These are phyloP conservation scores for Friedmanniomyces simplex DNA, from an alignment of 495 filamentous ascomycete genomes.

Conservation along the genomic window DNA sequence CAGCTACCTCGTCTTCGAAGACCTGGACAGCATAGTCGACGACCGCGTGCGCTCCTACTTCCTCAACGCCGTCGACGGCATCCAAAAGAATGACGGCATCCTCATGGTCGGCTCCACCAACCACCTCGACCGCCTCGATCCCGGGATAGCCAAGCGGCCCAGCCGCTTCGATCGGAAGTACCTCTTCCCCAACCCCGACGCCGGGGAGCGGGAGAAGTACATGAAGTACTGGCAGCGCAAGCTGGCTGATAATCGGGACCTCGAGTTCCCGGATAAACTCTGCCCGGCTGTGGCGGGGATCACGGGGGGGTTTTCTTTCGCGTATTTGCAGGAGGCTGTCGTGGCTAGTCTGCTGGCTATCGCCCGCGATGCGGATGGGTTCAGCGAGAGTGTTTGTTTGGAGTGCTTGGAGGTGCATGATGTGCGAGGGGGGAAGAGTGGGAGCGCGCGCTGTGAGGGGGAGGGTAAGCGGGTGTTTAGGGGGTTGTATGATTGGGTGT, in stretches of 20 bases:
- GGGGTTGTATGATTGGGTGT: conserved; percentile 20
- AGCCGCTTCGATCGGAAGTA: conserved; percentile 34
- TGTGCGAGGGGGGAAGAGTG: neutral
- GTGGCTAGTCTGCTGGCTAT: conserved; percentile 30
- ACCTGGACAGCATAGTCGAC: conserved; percentile 32
- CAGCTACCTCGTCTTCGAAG: conserved; percentile 34
- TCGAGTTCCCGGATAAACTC: conserved; percentile 33
- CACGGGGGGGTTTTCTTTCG: conserved; percentile 33
- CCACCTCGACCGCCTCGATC: conserved; percentile 33
- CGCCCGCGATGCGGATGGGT: conserved; percentile 17
- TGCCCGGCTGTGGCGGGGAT: conserved; percentile 30
- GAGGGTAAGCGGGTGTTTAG: conserved; percentile 6
- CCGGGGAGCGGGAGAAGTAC: conserved; percentile 26
- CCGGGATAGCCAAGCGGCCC: conserved; percentile 33
- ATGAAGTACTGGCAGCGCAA: conserved; percentile 33
- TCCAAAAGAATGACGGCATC: conserved; percentile 33
- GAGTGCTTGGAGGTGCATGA: conserved; percentile 22
- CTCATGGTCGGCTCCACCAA: conserved; percentile 37
- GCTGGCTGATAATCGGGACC: conserved; percentile 27
- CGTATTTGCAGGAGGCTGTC: conserved; percentile 35
- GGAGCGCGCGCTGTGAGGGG: conserved; percentile 4
- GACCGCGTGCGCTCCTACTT: conserved; percentile 33
- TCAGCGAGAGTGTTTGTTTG: conserved; percentile 14
- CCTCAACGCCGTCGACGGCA: conserved; percentile 23
- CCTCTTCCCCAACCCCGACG: conserved; percentile 30